Conservation (phyloP, 1,139 yeast species). For the Blastobotrys petasosporus region DNA sequence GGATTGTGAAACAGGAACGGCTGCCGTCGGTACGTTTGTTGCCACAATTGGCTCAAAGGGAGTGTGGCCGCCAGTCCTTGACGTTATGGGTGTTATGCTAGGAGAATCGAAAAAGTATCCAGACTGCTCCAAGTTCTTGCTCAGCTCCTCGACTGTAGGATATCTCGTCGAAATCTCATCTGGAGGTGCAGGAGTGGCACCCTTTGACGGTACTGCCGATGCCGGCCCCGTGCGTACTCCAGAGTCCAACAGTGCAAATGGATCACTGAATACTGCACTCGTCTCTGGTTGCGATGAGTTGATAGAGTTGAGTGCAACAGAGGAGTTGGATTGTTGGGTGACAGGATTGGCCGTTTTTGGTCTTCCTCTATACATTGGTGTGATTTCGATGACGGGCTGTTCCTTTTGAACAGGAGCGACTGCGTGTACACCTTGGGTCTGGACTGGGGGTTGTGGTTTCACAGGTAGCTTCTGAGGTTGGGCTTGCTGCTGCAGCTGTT, state of each 20-base stretch:
- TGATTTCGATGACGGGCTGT: slow-evolving; percentile 20
- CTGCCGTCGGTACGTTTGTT: too few species aligned
- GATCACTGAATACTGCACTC: slow-evolving; percentile 17
- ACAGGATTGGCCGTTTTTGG: slow-evolving; percentile 13
- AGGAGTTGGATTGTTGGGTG: slow-evolving; percentile 12
- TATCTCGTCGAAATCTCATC: slow-evolving; percentile 22
- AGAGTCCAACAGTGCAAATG: slow-evolving; percentile 17
- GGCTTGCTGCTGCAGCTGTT: slow-evolving; percentile 1
- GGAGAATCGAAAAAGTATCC: slow-evolving; percentile 17
- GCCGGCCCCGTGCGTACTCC: not conserved
- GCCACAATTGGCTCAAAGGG: too few species aligned
- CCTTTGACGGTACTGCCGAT: not conserved
- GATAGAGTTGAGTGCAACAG: slow-evolving; percentile 11
- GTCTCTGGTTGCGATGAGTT: slow-evolving; percentile 6
- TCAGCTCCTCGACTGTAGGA: slow-evolving; percentile 35
- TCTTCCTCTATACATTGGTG: slow-evolving; percentile 28
- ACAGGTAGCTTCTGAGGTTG: not conserved
- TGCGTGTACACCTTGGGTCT: slow-evolving; percentile 3
- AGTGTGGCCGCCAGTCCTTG: too few species aligned
- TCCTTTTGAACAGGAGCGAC: not conserved
- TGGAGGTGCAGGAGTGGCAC: not conserved
- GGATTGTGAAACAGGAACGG: too few species aligned
- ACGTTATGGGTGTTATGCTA: slow-evolving; percentile 1
- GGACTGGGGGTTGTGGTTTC: slow-evolving; percentile 5
- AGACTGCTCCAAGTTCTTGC: slow-evolving; percentile 23